A percentile compares a stretch with the other conserved stretches of the same genome.
Conservation (phyloP, 2,329 filamentous ascomycete species). For the Chrysoporthe deuterocubensis region DNA sequence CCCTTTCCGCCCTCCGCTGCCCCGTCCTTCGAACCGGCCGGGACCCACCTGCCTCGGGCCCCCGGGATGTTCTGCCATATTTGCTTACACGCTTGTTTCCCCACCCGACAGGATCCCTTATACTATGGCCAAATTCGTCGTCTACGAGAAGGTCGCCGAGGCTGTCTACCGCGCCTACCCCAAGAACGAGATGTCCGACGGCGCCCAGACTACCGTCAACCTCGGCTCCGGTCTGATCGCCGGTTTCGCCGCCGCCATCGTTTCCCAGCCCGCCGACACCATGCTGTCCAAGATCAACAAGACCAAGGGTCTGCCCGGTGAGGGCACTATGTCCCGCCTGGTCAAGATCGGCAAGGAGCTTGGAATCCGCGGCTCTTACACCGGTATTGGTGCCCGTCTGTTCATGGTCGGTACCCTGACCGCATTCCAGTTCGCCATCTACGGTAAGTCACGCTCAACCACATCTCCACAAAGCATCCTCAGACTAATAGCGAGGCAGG, state of each 20-base stretch:
- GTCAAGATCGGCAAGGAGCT: slow-evolving; percentile 75
- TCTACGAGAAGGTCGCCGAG: slow-evolving; percentile 34
- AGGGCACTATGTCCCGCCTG: slow-evolving; percentile 68
- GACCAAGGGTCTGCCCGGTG: slow-evolving; percentile 71
- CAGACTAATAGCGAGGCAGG: no score
- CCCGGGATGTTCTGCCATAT: not conserved
- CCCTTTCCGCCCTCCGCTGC: not conserved
- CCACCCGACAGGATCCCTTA: slow-evolving; percentile 32
- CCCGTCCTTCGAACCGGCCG: no score
- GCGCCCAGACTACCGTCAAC: slow-evolving; percentile 63
- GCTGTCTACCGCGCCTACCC: slow-evolving; percentile 32
- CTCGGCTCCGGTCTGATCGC: slow-evolving; percentile 72
- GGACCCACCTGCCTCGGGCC: no score
- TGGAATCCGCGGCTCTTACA: slow-evolving; percentile 67
- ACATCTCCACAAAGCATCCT: no score
- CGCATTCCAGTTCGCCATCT: slow-evolving; percentile 73
- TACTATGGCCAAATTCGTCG: slow-evolving; percentile 34
- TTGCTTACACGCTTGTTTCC: slow-evolving; percentile 12
- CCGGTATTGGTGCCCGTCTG: slow-evolving; percentile 71
- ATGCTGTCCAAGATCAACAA: slow-evolving; percentile 83
- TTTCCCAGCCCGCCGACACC: slow-evolving; percentile 76
- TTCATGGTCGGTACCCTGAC: slow-evolving; percentile 72
- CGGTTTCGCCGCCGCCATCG: slow-evolving; percentile 73
- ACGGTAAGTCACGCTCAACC: slow-evolving; percentile 45
- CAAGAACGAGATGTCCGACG: slow-evolving; percentile 35